Evolutionary conservation across 495 filamentous ascomycete species (phyloP).

Genomic region (Bacidia gigantensis): DNA sequence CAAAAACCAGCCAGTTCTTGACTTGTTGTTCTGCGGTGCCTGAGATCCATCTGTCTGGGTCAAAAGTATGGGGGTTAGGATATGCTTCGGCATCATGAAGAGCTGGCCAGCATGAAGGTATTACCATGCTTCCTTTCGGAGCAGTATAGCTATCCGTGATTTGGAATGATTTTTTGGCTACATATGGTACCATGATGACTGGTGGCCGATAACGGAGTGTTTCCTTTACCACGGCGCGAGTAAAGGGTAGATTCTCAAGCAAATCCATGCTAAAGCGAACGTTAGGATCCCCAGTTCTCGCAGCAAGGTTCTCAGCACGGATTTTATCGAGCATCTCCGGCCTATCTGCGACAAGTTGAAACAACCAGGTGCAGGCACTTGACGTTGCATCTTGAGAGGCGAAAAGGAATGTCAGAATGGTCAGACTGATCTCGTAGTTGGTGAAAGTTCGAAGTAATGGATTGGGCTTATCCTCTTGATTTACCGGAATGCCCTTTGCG

Average conservation of each 20-base stretch:
- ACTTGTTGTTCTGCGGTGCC: conserved; percentile 81
- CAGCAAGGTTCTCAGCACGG: conserved; percentile 75
- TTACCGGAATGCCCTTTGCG: conserved; percentile 51
- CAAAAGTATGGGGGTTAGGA: conserved; percentile 70
- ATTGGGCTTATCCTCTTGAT: conserved; percentile 62
- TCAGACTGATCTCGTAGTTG: conserved; percentile 88
- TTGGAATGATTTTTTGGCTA: conserved; percentile 91
- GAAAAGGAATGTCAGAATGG: conserved; percentile 94
- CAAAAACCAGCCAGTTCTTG: conserved; percentile 97
- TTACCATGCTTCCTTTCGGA: conserved; percentile 88
- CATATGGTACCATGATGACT: conserved; percentile 94
- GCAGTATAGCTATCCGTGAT: conserved; percentile 79
- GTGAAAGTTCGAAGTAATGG: conserved; percentile 74
- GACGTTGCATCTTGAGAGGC: conserved; percentile 95
- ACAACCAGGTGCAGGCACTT: conserved; percentile 84
- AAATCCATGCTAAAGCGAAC: conserved; percentile 64
- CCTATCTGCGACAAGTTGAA: conserved; percentile 88
- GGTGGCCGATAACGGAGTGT: conserved; percentile 89
- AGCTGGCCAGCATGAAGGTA: conserved; percentile 79
- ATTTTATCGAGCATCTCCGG: conserved; percentile 83
- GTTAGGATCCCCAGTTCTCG: conserved; percentile 63
- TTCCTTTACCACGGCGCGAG: conserved; percentile 86
- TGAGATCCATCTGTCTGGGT: conserved; percentile 82
- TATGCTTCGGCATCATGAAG: conserved; percentile 92
- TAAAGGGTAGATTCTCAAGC: conserved; percentile 79